phyloP scores from a whole-genome alignment of 2,329 filamentous ascomycete genomes.

The Mollisiaceae sp. region DNA sequence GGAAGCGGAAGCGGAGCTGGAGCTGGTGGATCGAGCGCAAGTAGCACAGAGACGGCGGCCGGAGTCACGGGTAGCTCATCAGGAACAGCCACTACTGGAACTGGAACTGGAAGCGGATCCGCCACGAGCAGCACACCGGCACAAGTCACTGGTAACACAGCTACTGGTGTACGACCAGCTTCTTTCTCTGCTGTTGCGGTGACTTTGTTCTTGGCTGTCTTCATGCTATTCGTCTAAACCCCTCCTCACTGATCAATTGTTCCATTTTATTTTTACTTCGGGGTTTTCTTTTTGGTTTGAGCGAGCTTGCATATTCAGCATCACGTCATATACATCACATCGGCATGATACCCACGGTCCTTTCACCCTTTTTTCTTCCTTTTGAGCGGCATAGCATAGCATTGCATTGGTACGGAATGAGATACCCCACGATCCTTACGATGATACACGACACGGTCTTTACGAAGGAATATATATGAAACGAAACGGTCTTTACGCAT shows the following conservation, averaged over 20 bases:
- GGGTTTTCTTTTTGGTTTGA: neutral
- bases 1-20: neutral
- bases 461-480: neutral
- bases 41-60: neutral
- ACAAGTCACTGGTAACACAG: slow-evolving; percentile 16
- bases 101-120: neutral
- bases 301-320: neutral
- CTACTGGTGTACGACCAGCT: neutral
- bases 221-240: neutral
- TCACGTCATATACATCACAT: neutral
- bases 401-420: neutral
- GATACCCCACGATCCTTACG: slow-evolving; percentile 17
- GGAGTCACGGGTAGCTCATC: neutral
- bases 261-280: neutral
- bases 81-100: neutral
- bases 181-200: neutral
- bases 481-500: neutral
- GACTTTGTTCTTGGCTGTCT: slow-evolving; percentile 10
- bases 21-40: neutral
- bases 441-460: neutral
- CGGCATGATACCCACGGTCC: slow-evolving; percentile 12
- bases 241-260: neutral
- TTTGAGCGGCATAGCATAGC: neutral
- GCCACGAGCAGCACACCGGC: slow-evolving; percentile 12
- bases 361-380: slow-evolving; percentile 9